Evolutionary conservation across 768 basidiomycete species (phyloP).

Genomic region (Macrolepiota fuliginosa): DNA sequence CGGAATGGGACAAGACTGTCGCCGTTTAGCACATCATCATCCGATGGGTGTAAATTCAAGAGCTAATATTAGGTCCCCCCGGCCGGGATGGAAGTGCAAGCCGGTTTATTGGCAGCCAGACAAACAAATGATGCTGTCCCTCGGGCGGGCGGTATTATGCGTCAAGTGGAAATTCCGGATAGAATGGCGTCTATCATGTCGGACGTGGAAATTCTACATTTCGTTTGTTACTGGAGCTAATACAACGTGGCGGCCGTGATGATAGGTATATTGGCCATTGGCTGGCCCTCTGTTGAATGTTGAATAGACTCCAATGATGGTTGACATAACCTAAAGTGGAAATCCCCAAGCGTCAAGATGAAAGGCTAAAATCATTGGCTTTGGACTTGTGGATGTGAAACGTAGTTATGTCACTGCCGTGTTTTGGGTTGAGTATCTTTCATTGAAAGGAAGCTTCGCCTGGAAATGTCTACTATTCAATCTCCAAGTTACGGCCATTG

Average conservation of each 20-base stretch:
- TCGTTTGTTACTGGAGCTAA: neutral
- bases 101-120: neutral
- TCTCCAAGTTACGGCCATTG: neutral
- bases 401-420: too few relatives aligned
- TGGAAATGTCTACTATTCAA: neutral
- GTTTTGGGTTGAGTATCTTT: too few relatives aligned
- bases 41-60: neutral
- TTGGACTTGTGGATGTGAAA: too few relatives aligned
- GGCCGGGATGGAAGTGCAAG: neutral
- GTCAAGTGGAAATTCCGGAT: neutral
- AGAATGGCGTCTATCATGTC: neutral
- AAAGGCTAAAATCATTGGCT: too few relatives aligned
- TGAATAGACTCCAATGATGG: neutral
- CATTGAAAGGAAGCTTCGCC: neutral
- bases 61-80: neutral
- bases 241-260: neutral
- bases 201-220: neutral
- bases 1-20: neutral
- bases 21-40: too few relatives aligned
- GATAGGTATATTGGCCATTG: neutral
- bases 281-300: neutral
- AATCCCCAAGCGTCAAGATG: neutral
- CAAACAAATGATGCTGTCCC: neutral
- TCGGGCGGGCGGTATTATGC: neutral
- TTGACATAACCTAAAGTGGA: neutral